Conservation (phyloP, 768 basidiomycete genomes). For the Lanmaoa pseudosensibilis region DNA sequence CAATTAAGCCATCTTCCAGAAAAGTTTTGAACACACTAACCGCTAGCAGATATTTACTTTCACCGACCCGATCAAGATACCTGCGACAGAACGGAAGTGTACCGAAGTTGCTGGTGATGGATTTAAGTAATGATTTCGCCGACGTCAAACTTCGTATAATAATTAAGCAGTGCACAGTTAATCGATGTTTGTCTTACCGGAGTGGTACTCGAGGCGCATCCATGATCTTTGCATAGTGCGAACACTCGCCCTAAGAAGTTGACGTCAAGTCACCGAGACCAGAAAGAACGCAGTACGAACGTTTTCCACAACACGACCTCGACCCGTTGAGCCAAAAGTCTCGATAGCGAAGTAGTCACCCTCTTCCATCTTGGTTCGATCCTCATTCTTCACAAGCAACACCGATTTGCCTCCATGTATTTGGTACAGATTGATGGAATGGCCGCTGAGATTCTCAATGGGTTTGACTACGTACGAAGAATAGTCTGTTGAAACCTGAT, state of each 20-base stretch:
- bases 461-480: slow-evolving; percentile 69
- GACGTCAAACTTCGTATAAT: slow-evolving; percentile 64
- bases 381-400: slow-evolving; percentile 83
- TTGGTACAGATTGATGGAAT: slow-evolving; percentile 85
- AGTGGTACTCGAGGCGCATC: slow-evolving; percentile 74
- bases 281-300: slow-evolving; percentile 39
- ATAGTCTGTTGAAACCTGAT: neutral
- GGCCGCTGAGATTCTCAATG: slow-evolving; percentile 92
- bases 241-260: slow-evolving; percentile 74
- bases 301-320: slow-evolving; percentile 81
- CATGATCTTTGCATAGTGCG: slow-evolving; percentile 81
- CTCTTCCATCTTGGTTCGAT: slow-evolving; percentile 97
- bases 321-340: slow-evolving; percentile 97
- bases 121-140: slow-evolving; percentile 81
- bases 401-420: slow-evolving; percentile 96
- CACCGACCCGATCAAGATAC: slow-evolving; percentile 90
- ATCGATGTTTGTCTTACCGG: slow-evolving; percentile 47
- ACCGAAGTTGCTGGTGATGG: slow-evolving; percentile 91
- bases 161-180: neutral
- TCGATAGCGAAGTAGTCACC: slow-evolving; percentile 99
- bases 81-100: slow-evolving; percentile 94
- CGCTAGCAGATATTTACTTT: slow-evolving; percentile 90
- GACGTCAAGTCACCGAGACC: slow-evolving; percentile 1
- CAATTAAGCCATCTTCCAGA: neutral
- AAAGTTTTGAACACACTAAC: slow-evolving; percentile 42